Base-by-base conservation (phyloP, 192 early-diverging fungal species). In the Linderina pennispora region DNA sequence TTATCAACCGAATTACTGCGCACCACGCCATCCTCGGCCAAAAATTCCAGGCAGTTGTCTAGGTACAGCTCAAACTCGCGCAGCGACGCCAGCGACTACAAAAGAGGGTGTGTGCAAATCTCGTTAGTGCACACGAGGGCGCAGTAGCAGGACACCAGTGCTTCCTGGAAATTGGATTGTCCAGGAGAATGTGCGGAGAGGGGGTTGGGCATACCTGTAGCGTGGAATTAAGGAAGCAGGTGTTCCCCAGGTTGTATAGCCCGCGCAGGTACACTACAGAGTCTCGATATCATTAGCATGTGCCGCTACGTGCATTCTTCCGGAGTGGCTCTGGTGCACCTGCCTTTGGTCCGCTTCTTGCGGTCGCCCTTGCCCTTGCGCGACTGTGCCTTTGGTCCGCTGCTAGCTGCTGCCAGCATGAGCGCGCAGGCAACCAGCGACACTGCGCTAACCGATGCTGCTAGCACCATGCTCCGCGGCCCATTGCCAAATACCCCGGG, bases 211-310 rank as follows among this genome's bases (percentile, higher is more conserved):
- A 15, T 46, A 79, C 85, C 78, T 87, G 90, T 18, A 92, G 47
- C 2, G 87, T 84, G 8, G 82, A 79, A 51, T 92, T 92, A 76
- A 92, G 79, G 58, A 90, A 92, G 64, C 90, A 92, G 6, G 87
- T 89, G 56, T 92, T 92, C 16, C 90, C 88, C 50, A 86, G 54
- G 49, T 92, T 92, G 51, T 82, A 69, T 8, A 92, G 72, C 10
- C 90, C 90, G 13, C 75, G 69, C 33, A 80, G 73, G 36, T 71
- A 78, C 17, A 79, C 59, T 57, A 57, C 36, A 44, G n/a, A 3
- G 31, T 14, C 33, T n/a, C n/a, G n/a, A n/a, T n/a, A n/a, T n/a
- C n/a, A n/a, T n/a, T n/a, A n/a, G n/a, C n/a, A n/a, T n/a, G n/a
- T n/a, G n/a, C n/a, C n/a, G n/a, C n/a, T n/a, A n/a, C n/a, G n/a